Percentiles rank a stretch among this genome's conserved stretches.
These are phyloP conservation scores for Boechera divaricarpa DNA, from an alignment of 345 rosid genomes.

Conservation along the genomic window DNA sequence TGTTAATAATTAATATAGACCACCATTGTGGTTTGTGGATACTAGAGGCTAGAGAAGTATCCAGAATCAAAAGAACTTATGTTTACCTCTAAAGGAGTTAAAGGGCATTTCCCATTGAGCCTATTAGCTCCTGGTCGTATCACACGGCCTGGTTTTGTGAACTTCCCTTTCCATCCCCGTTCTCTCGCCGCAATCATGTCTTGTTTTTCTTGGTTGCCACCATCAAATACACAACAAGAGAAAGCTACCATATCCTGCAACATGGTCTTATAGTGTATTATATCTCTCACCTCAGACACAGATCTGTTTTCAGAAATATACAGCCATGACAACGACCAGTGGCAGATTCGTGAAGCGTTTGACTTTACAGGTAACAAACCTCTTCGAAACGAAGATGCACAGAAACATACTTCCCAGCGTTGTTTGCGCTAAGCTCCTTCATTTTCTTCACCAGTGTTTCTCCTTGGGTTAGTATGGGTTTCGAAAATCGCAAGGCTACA, in stretches of 20 bases:
- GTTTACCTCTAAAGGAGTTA: conserved; percentile 93
- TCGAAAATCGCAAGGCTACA: conserved; percentile 79
- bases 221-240: conserved; percentile 97
- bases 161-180: conserved; percentile 96
- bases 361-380: conserved; percentile 55
- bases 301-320: conserved; percentile 14
- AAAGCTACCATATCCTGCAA: conserved; percentile 99
- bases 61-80: neutral
- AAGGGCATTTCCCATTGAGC: conserved; percentile 95
- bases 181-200: conserved; percentile 95
- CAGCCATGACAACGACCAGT: conserved; percentile 14
- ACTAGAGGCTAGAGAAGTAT: neutral
- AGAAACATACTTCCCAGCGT: conserved; percentile 86
- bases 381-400: conserved; percentile 99
- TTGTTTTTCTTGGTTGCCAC: conserved; percentile 77
- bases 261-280: conserved; percentile 25
- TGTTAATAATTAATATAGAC: neutral
- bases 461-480: conserved; percentile 76
- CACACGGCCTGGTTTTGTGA: conserved; percentile 94
- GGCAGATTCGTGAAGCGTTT: conserved; percentile 14
- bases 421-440: conserved; percentile 79
- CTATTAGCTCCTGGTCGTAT: conserved; percentile 95
- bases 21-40: neutral
- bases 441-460: conserved; percentile 83
- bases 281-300: conserved; percentile 13